phyloP scores from a whole-genome alignment of 1,284 basidiomycete species.

The Boletus semigastroideus region DNA sequence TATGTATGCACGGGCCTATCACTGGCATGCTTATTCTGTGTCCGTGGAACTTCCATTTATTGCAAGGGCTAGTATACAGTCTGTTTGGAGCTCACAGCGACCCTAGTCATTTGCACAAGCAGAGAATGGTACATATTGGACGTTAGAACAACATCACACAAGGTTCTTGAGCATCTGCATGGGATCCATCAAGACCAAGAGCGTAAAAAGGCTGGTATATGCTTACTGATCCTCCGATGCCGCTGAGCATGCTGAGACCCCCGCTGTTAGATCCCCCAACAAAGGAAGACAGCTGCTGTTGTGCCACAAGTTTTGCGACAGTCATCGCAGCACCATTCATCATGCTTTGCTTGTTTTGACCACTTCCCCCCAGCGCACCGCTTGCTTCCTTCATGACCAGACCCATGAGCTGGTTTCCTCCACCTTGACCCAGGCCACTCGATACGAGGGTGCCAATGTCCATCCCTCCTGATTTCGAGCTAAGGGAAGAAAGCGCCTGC shows the following conservation, averaged over 20 bases:
- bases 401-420: slow-evolving; percentile 64
- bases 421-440: slow-evolving; percentile 44
- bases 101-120: no score
- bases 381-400: slow-evolving; percentile 81
- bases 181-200: neutral
- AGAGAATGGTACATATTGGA: neutral
- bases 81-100: no score
- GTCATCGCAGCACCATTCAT: slow-evolving; percentile 83
- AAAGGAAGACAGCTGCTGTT: slow-evolving; percentile 57
- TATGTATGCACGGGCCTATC: no score
- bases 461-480: slow-evolving; percentile 22
- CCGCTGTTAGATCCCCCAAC: slow-evolving; percentile 66
- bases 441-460: slow-evolving; percentile 21
- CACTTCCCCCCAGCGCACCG: slow-evolving; percentile 68
- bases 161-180: slow-evolving; percentile 38
- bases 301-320: slow-evolving; percentile 76
- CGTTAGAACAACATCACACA: slow-evolving; percentile 18
- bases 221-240: slow-evolving; percentile 49
- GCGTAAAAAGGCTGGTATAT: neutral
- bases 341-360: slow-evolving; percentile 77
- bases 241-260: slow-evolving; percentile 56
- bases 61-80: no score
- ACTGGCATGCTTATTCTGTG: no score
- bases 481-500: slow-evolving; percentile 23
- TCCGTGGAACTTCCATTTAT: no score